These are phyloP conservation scores for Liriodendron chinense DNA, from an alignment of 164 flowering plant species.

Conservation along the genomic window DNA sequence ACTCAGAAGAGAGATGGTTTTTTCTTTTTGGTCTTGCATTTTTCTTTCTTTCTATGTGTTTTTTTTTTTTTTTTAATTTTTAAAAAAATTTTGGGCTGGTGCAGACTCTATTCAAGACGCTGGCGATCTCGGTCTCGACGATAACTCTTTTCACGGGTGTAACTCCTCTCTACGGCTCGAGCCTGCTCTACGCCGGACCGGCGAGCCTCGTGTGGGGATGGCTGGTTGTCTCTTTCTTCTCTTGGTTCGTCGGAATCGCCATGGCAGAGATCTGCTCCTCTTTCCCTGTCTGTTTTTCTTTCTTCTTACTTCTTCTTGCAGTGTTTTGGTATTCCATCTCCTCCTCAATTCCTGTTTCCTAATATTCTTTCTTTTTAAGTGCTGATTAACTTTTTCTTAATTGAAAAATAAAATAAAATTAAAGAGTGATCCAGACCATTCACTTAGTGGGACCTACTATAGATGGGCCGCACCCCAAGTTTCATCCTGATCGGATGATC, in stretches of 20 bases:
- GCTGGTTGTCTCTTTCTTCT: slow-evolving; percentile 68
- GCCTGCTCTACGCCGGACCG: slow-evolving; percentile 63
- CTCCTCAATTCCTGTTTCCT: too few relatives aligned
- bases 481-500: too few relatives aligned
- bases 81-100: too few relatives aligned
- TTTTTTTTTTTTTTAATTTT: not conserved
- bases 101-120: slow-evolving; percentile 61
- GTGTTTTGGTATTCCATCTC: not conserved
- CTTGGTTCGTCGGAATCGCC: slow-evolving; percentile 70
- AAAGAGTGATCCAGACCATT: too few relatives aligned
- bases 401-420: too few relatives aligned
- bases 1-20: slow-evolving; percentile 69
- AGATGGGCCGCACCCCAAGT: too few relatives aligned
- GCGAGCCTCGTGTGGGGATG: slow-evolving; percentile 73
- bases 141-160: slow-evolving; percentile 68
- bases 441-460: too few relatives aligned
- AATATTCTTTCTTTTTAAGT: too few relatives aligned
- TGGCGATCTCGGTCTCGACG: slow-evolving; percentile 61
- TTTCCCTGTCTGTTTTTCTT: slow-evolving; percentile 41
- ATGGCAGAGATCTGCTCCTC: slow-evolving; percentile 86
- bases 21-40: not conserved
- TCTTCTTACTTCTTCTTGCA: not conserved
- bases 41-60: not conserved
- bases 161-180: slow-evolving; percentile 66
- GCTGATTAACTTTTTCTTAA: too few relatives aligned